These are phyloP conservation scores for Brassica carinata DNA, from an alignment of 345 rosid species.

Conservation along the genomic window DNA sequence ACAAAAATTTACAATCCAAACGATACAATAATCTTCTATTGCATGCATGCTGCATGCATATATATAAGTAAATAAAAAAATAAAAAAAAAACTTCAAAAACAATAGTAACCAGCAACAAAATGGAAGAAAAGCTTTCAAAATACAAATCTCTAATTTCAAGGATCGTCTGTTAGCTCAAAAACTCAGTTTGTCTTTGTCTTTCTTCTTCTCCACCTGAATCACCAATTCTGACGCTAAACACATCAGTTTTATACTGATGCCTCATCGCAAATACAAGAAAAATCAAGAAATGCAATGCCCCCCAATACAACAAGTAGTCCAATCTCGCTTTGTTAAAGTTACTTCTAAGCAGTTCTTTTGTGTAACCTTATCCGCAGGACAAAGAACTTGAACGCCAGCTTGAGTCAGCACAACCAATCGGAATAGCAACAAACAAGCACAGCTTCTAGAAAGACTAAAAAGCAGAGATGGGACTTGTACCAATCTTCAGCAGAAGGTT, in stretches of 20 bases:
- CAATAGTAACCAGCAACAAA: slow-evolving; percentile 11
- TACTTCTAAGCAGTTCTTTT: slow-evolving; percentile 57
- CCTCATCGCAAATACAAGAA: slow-evolving; percentile 52
- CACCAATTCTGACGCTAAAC: slow-evolving; percentile 20
- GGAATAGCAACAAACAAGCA: slow-evolving; percentile 50
- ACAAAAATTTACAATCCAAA: not conserved
- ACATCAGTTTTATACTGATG: slow-evolving; percentile 71
- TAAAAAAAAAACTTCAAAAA: slow-evolving; percentile 1
- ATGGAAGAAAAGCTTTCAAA: not conserved
- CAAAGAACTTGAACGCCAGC: slow-evolving; percentile 77
- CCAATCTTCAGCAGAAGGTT: slow-evolving; percentile 74
- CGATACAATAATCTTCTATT: not conserved
- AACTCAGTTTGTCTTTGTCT: slow-evolving; percentile 27
- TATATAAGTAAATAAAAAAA: not conserved
- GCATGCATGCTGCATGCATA: slow-evolving; percentile 6
- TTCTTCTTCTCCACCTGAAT: slow-evolving; percentile 34
- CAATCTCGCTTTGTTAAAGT: slow-evolving; percentile 47
- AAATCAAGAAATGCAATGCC: slow-evolving; percentile 55
- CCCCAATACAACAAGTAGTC: slow-evolving; percentile 66
- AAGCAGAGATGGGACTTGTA: slow-evolving; percentile 71
- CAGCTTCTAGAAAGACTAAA: slow-evolving; percentile 70
- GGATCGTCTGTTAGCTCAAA: slow-evolving; percentile 38
- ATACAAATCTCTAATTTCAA: slow-evolving; percentile 4
- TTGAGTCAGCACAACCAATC: slow-evolving; percentile 58
- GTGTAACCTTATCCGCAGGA: slow-evolving; percentile 50